Percentiles rank a stretch among this genome's conserved stretches.
Conservation (phyloP, 1,284 basidiomycete genomes). For the Ceratobasidium sp. region DNA sequence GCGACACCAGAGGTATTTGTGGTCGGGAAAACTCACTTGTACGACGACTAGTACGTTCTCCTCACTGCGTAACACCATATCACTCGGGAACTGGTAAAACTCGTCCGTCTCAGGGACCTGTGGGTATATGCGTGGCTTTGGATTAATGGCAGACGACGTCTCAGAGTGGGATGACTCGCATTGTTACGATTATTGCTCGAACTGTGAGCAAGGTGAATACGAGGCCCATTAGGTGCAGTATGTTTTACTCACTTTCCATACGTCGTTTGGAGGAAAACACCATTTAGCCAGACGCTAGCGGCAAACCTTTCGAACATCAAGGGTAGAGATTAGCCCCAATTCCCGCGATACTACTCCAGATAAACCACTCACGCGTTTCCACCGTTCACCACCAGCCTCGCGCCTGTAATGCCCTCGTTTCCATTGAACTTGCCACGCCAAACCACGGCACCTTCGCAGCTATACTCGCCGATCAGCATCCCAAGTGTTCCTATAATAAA, state of each 20-base stretch:
- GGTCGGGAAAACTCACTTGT: slow-evolving; percentile 60
- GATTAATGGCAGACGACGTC: not conserved
- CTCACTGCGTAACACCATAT: slow-evolving; percentile 60
- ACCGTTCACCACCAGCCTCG: slow-evolving; percentile 80
- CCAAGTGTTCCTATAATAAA: not conserved
- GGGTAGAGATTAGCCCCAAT: not conserved
- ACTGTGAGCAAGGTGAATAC: slow-evolving; percentile 53
- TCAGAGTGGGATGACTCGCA: not conserved
- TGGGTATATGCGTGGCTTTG: not conserved
- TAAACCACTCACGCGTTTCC: slow-evolving; percentile 67
- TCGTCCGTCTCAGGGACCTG: slow-evolving; percentile 70
- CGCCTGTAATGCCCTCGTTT: slow-evolving; percentile 66
- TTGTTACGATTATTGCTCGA: slow-evolving; percentile 70
- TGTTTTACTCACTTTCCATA: slow-evolving; percentile 70
- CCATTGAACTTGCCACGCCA: slow-evolving; percentile 83
- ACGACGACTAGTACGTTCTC: slow-evolving; percentile 82
- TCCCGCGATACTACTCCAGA: not conserved
- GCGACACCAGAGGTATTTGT: not conserved
- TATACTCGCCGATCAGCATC: slow-evolving; percentile 51
- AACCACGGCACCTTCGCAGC: slow-evolving; percentile 80
- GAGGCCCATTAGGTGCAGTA: not conserved
- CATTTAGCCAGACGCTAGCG: slow-evolving; percentile 82
- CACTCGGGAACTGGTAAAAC: slow-evolving; percentile 68
- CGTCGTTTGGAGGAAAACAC: slow-evolving; percentile 73
- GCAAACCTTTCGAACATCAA: slow-evolving; percentile 67